Percentiles rank a stretch among this genome's conserved stretches.
Conservation (phyloP, 441 rosid species). For the Hypseocharis bilobata region DNA sequence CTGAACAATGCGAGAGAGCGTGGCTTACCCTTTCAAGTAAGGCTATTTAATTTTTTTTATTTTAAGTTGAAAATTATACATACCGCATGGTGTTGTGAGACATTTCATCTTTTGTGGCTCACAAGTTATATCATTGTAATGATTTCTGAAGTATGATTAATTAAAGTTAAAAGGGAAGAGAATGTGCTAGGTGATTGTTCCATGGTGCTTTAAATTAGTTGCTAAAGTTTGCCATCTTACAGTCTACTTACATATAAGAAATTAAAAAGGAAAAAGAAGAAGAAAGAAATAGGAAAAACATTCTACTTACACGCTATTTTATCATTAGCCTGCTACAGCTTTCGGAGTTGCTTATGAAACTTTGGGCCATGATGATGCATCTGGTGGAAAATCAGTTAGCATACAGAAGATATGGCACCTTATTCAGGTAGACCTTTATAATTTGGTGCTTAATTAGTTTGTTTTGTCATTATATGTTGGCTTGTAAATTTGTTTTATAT, state of each 20-base stretch:
- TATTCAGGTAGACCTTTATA: conserved; percentile 46
- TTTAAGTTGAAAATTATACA: neutral
- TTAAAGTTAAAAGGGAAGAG: too few relatives aligned
- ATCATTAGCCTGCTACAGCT: conserved; percentile 56
- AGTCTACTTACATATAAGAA: neutral
- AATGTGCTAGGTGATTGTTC: too few relatives aligned
- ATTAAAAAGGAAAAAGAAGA: too few relatives aligned
- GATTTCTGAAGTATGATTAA: too few relatives aligned
- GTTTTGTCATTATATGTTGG: conserved; percentile 10
- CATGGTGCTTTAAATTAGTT: neutral
- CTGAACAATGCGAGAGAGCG: conserved; percentile 71
- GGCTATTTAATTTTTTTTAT: conserved; percentile 24
- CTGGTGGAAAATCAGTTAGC: conserved; percentile 77
- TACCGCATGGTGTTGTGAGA: conserved; percentile 16
- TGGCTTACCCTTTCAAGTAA: conserved; percentile 67
- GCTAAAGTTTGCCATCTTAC: neutral
- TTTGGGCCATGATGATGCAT: conserved; percentile 53
- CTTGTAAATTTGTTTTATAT: conserved; percentile 12
- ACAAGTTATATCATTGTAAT: too few relatives aligned
- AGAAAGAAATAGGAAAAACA: too few relatives aligned
- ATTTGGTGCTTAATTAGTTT: conserved; percentile 14
- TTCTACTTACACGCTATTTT: too few relatives aligned
- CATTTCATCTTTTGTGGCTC: conserved; percentile 3
- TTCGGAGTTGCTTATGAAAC: conserved; percentile 72
- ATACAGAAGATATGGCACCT: conserved; percentile 97